Base-by-base conservation (phyloP, 2,329 filamentous ascomycete genomes). In the Fusarium pseudonygamai region DNA sequence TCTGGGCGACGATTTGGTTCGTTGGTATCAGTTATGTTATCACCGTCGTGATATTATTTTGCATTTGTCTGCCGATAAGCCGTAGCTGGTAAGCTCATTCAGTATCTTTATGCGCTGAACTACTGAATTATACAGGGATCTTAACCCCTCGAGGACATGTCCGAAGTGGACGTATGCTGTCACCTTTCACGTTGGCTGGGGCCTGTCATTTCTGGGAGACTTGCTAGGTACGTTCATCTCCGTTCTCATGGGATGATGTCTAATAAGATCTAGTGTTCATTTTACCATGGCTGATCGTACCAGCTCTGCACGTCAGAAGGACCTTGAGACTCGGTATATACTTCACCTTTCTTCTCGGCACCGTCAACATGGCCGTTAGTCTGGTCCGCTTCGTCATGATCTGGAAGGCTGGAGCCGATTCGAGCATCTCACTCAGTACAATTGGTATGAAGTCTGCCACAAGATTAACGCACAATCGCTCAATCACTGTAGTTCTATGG, bases 401-500 rank as follows among this genome's bases (percentile, higher is more conserved):
- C 13, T 69, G 60, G 43, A 37, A 56, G 6, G 69, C 72, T 2
- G 72, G 66, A 0, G 47, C 58, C 5, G 72, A 75, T 10, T 64
- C 56, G 0, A 22, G 30, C 0, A 71, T 75, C 6, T 75, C 72
- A 2, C 28, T 75, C 1, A 62, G 72, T 16, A 49, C 52, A 10
- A 67, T 75, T 26, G 26, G 72, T n/a, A n/a, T n/a, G n/a, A n/a
- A n/a, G n/a, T n/a, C n/a, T n/a, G n/a, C n/a, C n/a, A n/a, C n/a
- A n/a, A n/a, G n/a, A n/a, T n/a, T n/a, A n/a, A n/a, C n/a, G n/a
- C n/a, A n/a, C n/a, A n/a, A n/a, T n/a, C n/a, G n/a, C n/a, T n/a
- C n/a, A n/a, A n/a, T n/a, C n/a, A n/a, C n/a, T n/a, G n/a, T 22
- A 75, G 73, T 67, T 0, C 50, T 76, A 4, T 76, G 73, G 71